Evolutionary conservation across 2,329 filamentous ascomycete species (phyloP).

Genomic region (Emergomyces africanus): DNA sequence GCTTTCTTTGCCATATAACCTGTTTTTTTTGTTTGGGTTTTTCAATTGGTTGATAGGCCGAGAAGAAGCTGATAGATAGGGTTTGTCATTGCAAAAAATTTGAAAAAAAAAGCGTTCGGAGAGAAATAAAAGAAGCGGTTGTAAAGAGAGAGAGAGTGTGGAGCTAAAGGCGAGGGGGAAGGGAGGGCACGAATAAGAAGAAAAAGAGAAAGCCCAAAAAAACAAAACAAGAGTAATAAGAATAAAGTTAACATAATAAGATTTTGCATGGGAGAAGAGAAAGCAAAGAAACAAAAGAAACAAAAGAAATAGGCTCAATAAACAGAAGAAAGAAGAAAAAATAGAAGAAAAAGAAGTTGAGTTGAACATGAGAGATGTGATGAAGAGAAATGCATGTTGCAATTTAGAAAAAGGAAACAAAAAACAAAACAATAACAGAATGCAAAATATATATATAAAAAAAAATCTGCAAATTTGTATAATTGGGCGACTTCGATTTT

Average conservation of each 20-base stretch:
- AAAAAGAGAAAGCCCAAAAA: not conserved
- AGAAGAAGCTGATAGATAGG: no score
- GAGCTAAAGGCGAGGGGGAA: no score
- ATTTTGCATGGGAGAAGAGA: no score
- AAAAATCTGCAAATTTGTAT: not conserved
- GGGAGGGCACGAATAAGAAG: no score
- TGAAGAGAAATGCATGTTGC: not conserved
- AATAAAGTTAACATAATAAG: no score
- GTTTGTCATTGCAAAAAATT: no score
- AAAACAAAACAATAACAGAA: conserved; percentile 6
- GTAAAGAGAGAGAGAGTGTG: not conserved
- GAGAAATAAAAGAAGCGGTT: no score
- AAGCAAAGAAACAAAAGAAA: not conserved
- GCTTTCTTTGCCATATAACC: no score
- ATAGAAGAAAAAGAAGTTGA: not conserved
- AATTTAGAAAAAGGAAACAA: not conserved
- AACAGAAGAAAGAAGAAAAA: not conserved
- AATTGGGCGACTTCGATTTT: not conserved
- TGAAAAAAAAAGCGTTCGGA: no score
- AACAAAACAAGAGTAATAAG: not conserved
- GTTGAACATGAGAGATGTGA: not conserved
- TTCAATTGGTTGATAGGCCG: not conserved
- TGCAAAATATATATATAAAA: not conserved
- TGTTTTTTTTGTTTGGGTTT: not conserved
- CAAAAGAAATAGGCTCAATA: conserved; percentile 5